Evolutionary conservation across 352 stramenopile species (phyloP).

Genomic region (Phytophthora pisi): DNA sequence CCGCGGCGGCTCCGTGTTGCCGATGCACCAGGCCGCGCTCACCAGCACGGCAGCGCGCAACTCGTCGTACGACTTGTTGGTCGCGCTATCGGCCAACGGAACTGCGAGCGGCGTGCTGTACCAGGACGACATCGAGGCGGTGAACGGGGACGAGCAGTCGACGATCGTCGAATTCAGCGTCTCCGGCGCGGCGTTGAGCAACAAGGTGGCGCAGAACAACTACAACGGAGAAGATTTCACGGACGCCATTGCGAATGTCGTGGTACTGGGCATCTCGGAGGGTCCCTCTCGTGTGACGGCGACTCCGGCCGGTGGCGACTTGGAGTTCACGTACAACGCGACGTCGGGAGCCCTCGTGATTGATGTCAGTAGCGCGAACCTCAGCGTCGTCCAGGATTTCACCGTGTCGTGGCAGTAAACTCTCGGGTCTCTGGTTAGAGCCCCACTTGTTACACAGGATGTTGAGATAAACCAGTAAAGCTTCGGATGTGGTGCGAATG

Average conservation of each 20-base stretch:
- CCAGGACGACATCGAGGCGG: constrained; percentile 57
- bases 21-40: constrained; percentile 53
- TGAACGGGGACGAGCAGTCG: constrained; percentile 16
- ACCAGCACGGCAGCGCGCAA: constrained; percentile 49
- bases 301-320: neutral
- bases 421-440: neutral
- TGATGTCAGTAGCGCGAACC: neutral
- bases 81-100: constrained; percentile 37
- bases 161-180: constrained; percentile 47
- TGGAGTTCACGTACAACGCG: neutral
- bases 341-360: neutral
- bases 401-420: neutral
- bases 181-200: constrained; percentile 22
- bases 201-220: constrained; percentile 29
- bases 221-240: constrained; percentile 4
- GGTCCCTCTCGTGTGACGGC: neutral
- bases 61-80: constrained; percentile 58
- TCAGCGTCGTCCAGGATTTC: neutral
- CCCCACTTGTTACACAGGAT: too few relatives aligned
- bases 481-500: too few relatives aligned
- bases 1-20: constrained; percentile 52
- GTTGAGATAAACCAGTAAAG: too few relatives aligned
- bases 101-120: constrained; percentile 52
- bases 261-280: neutral
- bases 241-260: neutral